Evolutionary conservation across 1,284 basidiomycete species (phyloP).

Genomic region (Ceratobasidium sp.): DNA sequence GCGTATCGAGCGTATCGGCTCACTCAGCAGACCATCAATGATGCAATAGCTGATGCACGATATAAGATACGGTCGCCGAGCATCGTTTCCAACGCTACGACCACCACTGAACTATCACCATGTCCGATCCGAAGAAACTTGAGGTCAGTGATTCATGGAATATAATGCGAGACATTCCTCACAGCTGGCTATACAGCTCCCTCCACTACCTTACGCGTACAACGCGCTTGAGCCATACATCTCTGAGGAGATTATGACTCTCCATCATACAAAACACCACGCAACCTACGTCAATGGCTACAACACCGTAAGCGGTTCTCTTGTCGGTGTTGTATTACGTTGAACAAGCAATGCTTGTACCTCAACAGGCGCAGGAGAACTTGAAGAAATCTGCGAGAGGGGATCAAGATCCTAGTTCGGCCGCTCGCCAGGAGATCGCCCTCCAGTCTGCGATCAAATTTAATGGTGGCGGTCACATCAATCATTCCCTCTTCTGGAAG

Average conservation of each 20-base stretch:
- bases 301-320: slow-evolving; percentile 62
- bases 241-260: slow-evolving; percentile 82
- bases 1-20: slow-evolving; percentile 1
- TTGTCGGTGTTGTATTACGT: not conserved
- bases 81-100: slow-evolving; percentile 12
- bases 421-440: slow-evolving; percentile 75
- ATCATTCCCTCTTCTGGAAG: slow-evolving; percentile 95
- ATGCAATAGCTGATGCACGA: slow-evolving; percentile 43
- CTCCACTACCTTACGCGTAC: slow-evolving; percentile 62
- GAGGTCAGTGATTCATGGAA: too few species aligned
- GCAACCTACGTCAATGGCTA: slow-evolving; percentile 82
- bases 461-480: slow-evolving; percentile 84
- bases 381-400: not conserved
- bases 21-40: slow-evolving; percentile 42
- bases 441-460: slow-evolving; percentile 80
- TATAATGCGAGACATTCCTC: not conserved
- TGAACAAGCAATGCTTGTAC: not conserved
- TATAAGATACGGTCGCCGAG: slow-evolving; percentile 43
- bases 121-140: not conserved
- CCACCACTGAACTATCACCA: slow-evolving; percentile 13
- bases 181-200: slow-evolving; percentile 52
- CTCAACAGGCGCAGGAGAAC: slow-evolving; percentile 51
- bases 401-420: slow-evolving; percentile 63
- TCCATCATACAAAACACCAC: slow-evolving; percentile 91
- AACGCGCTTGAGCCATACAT: slow-evolving; percentile 86